Conservation (phyloP, 129 eudicot species). For the Artemisia annua region DNA sequence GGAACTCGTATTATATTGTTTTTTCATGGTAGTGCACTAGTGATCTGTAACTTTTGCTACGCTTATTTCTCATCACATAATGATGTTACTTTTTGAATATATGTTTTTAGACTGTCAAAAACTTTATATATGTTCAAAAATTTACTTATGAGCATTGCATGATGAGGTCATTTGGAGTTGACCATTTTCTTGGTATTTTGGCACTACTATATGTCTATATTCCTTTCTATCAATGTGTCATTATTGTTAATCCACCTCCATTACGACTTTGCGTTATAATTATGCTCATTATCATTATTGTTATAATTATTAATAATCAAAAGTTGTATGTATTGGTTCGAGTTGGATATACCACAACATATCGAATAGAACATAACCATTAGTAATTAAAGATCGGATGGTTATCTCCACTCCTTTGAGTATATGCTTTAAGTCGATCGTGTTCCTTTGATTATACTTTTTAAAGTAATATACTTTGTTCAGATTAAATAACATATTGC, state of each 20-base stretch:
- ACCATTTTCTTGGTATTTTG: neutral
- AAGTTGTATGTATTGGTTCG: neutral
- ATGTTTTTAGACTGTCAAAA: neutral
- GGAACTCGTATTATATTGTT: neutral
- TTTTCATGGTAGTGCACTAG: neutral
- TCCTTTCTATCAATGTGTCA: slow-evolving; percentile 1
- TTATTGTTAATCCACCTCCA: slow-evolving; percentile 10
- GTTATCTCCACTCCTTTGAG: neutral
- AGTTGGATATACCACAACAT: slow-evolving; percentile 14
- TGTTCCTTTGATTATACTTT: too few species aligned
- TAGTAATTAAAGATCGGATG: slow-evolving; percentile 3
- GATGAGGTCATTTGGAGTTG: neutral
- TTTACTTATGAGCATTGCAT: neutral
- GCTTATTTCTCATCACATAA: neutral
- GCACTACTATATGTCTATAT: neutral
- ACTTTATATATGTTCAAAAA: neutral
- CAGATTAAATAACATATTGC: too few species aligned
- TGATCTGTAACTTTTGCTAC: neutral
- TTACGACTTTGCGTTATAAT: slow-evolving; percentile 1
- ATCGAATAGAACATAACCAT: slow-evolving; percentile 14
- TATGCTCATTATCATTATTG: neutral
- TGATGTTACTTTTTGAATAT: neutral
- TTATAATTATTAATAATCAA: neutral
- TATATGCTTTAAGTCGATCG: too few species aligned
- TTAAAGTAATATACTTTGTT: too few species aligned